phyloP scores from a whole-genome alignment of 225 moss, liverwort and hornwort species.

The Climacium dendroides region DNA sequence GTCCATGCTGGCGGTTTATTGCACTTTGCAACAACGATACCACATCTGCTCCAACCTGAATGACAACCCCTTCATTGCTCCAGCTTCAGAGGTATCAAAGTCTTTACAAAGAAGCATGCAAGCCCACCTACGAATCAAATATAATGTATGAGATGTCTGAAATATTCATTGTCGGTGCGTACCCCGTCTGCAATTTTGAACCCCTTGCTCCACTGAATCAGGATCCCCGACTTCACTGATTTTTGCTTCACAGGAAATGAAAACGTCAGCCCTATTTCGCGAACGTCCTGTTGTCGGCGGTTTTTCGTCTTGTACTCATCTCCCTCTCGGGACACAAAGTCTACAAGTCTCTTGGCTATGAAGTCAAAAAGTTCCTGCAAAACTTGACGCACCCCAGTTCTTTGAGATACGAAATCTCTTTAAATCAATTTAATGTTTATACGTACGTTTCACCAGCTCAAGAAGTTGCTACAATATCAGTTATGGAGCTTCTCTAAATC shows the following conservation, averaged over 20 bases:
- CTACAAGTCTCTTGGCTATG: slow-evolving; percentile 55
- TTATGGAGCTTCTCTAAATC: neutral
- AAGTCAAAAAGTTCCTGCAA: slow-evolving; percentile 83
- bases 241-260: slow-evolving; percentile 86
- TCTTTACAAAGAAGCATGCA: neutral
- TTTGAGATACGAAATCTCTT: neutral
- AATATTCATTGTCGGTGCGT: neutral
- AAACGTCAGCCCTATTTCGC: slow-evolving; percentile 81
- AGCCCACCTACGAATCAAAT: neutral
- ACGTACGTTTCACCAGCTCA: neutral
- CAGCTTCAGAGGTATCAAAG: neutral
- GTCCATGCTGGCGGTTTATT: slow-evolving; percentile 27
- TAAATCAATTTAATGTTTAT: neutral
- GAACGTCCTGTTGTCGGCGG: slow-evolving; percentile 1
- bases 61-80: neutral
- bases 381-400: neutral
- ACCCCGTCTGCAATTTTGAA: slow-evolving; percentile 88
- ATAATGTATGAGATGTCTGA: neutral
- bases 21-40: slow-evolving; percentile 22
- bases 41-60: slow-evolving; percentile 37
- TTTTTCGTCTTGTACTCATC: slow-evolving; percentile 33
- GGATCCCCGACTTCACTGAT: slow-evolving; percentile 64
- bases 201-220: slow-evolving; percentile 89
- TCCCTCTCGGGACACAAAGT: slow-evolving; percentile 68
- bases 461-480: neutral